phyloP scores from a whole-genome alignment of 1,284 basidiomycete species.

The Vanrija pseudolonga region DNA sequence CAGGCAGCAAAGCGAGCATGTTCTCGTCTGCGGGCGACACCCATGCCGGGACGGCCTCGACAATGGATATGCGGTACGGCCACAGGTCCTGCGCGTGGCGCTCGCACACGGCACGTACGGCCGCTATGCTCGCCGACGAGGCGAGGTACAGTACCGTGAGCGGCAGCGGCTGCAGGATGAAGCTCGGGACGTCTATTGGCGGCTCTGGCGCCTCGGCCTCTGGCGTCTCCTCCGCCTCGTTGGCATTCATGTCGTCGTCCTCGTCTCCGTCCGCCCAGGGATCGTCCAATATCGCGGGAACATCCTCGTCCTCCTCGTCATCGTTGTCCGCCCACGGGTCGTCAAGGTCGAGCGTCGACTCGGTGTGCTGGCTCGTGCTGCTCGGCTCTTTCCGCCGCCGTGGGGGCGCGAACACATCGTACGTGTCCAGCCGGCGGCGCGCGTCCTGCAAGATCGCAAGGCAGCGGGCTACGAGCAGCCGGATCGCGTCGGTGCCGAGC shows the following conservation, averaged over 20 bases:
- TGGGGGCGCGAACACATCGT: slow-evolving; percentile 10
- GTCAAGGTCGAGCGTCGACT: slow-evolving; percentile 50
- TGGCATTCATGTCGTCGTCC: not conserved
- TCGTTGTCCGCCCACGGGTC: slow-evolving; percentile 68
- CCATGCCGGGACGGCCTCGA: slow-evolving; percentile 71
- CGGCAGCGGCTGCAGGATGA: slow-evolving; percentile 61
- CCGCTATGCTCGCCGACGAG: slow-evolving; percentile 58
- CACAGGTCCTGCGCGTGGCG: slow-evolving; percentile 61
- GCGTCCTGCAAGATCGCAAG: slow-evolving; percentile 15
- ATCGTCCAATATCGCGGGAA: slow-evolving; percentile 21
- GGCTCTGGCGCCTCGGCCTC: slow-evolving; percentile 13
- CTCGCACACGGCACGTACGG: slow-evolving; percentile 59
- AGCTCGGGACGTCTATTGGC: slow-evolving; percentile 50
- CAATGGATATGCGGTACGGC: slow-evolving; percentile 65
- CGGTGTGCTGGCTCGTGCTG: not conserved
- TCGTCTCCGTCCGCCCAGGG: slow-evolving; percentile 33
- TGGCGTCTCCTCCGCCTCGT: not conserved
- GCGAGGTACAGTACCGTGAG: slow-evolving; percentile 64
- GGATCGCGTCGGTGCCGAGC: slow-evolving; percentile 4
- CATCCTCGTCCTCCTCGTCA: not conserved
- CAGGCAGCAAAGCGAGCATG: slow-evolving; percentile 63
- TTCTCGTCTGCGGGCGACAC: slow-evolving; percentile 56
- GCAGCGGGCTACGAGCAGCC: slow-evolving; percentile 2
- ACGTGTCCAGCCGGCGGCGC: slow-evolving; percentile 15
- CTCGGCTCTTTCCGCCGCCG: not conserved